A percentile compares a stretch with the other conserved stretches of the same genome.
These are phyloP conservation scores for Achaetomiella virescens DNA, from an alignment of 495 filamentous ascomycete species.

Conservation along the genomic window DNA sequence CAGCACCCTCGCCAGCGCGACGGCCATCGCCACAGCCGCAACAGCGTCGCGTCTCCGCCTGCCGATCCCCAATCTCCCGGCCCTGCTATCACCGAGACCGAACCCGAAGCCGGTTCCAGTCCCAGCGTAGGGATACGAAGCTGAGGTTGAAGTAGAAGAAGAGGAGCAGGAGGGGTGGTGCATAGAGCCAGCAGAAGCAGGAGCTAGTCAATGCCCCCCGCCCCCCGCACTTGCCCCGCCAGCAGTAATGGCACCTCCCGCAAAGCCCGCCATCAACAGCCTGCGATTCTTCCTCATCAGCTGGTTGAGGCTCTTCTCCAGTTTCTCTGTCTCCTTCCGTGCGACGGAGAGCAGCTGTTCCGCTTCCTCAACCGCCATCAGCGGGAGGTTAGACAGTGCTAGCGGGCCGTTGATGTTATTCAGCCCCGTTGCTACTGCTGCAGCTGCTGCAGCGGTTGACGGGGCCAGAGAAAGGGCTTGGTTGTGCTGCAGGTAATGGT, in stretches of 20 bases:
- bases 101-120: not conserved
- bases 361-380: conserved; percentile 54
- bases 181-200: not conserved
- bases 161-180: not conserved
- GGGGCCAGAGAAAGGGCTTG: too few relatives aligned
- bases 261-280: conserved; percentile 24
- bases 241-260: not conserved
- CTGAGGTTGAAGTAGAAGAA: not conserved
- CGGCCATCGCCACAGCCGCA: conserved; percentile 13
- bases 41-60: conserved; percentile 7
- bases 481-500: conserved; percentile 1
- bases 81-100: not conserved
- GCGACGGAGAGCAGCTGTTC: conserved; percentile 50
- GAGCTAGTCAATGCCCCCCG: conserved; percentile 31
- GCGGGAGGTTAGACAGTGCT: conserved; percentile 41
- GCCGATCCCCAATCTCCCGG: not conserved
- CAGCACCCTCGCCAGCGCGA: conserved; percentile 19
- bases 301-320: conserved; percentile 61
- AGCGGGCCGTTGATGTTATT: conserved; percentile 8
- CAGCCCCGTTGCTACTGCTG: not conserved
- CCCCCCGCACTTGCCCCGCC: not conserved
- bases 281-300: conserved; percentile 57
- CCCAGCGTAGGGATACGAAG: not conserved
- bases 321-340: conserved; percentile 60
- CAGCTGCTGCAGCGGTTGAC: too few relatives aligned